Evolutionary conservation across 495 filamentous ascomycete genomes (phyloP).

Genomic region (Talaromyces liani): DNA sequence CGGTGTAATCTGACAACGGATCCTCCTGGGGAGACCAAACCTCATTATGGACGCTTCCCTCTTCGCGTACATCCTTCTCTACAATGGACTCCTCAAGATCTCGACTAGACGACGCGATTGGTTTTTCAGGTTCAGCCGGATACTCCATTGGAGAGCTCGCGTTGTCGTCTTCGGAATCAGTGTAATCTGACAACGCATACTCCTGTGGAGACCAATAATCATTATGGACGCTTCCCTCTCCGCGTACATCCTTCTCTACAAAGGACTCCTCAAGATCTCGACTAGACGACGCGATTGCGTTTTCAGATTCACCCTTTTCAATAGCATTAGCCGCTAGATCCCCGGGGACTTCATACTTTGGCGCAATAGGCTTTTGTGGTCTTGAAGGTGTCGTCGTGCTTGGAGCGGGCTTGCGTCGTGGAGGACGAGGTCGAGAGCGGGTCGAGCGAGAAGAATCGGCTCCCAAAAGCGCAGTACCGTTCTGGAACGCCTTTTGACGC

Average conservation of each 20-base stretch:
- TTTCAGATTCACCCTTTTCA: constrained; percentile 11
- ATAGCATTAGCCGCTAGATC: constrained; percentile 12
- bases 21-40: constrained; percentile 6
- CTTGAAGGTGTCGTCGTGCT: constrained; percentile 20
- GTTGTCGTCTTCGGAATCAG: constrained; percentile 14
- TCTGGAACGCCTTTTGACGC: constrained; percentile 22
- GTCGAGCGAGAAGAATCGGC: constrained; percentile 3
- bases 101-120: constrained; percentile 16
- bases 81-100: constrained; percentile 32
- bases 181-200: constrained; percentile 28
- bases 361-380: constrained; percentile 13
- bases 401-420: constrained; percentile 32
- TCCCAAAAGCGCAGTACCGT: not conserved
- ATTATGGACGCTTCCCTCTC: constrained; percentile 41
- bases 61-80: constrained; percentile 43
- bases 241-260: constrained; percentile 45
- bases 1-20: constrained; percentile 32
- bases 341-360: constrained; percentile 26
- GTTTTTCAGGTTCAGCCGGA: constrained; percentile 10
- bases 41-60: constrained; percentile 39
- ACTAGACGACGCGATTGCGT: constrained; percentile 18
- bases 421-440: constrained; percentile 13
- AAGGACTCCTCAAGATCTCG: constrained; percentile 23
- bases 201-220: constrained; percentile 16
- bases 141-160: constrained; percentile 12